Percentiles rank a stretch among this genome's conserved stretches.
These are phyloP conservation scores for Boletus fagicola DNA, from an alignment of 768 basidiomycete species.

Conservation along the genomic window DNA sequence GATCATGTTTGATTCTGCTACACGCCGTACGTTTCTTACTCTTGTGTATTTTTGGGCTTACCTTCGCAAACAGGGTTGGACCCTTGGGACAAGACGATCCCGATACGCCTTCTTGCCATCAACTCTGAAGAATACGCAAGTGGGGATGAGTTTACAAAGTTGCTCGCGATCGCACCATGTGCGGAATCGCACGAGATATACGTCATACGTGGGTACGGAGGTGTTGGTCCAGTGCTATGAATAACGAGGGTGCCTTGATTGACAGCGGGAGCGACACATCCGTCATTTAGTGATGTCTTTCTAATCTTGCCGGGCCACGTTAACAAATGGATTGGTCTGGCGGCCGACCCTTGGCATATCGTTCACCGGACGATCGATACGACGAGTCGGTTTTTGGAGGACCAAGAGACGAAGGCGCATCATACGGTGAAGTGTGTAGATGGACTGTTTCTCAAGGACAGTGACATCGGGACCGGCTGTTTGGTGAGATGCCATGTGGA, in stretches of 20 bases:
- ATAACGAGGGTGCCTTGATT: background rate
- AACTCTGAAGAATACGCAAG: slow-evolving; percentile 42
- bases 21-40: slow-evolving; percentile 19
- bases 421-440: slow-evolving; percentile 1
- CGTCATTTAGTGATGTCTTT: slow-evolving; percentile 37
- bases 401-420: background rate
- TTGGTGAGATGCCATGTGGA: slow-evolving; percentile 9
- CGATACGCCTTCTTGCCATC: slow-evolving; percentile 39
- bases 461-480: slow-evolving; percentile 1
- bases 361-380: slow-evolving; percentile 22
- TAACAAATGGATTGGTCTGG: slow-evolving; percentile 27
- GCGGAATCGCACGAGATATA: slow-evolving; percentile 8
- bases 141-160: slow-evolving; percentile 35
- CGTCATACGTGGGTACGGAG: slow-evolving; percentile 10
- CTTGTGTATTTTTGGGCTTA: slow-evolving; percentile 19
- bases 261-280: slow-evolving; percentile 32
- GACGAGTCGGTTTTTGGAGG: slow-evolving; percentile 20
- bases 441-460: slow-evolving; percentile 6
- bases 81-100: slow-evolving; percentile 26
- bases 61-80: slow-evolving; percentile 21
- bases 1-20: slow-evolving; percentile 31
- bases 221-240: background rate
- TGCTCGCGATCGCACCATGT: slow-evolving; percentile 30
- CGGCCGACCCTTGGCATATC: slow-evolving; percentile 16
- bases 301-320: slow-evolving; percentile 33